phyloP scores from a whole-genome alignment of 768 basidiomycete genomes.

The Naematelia aurantialba region DNA sequence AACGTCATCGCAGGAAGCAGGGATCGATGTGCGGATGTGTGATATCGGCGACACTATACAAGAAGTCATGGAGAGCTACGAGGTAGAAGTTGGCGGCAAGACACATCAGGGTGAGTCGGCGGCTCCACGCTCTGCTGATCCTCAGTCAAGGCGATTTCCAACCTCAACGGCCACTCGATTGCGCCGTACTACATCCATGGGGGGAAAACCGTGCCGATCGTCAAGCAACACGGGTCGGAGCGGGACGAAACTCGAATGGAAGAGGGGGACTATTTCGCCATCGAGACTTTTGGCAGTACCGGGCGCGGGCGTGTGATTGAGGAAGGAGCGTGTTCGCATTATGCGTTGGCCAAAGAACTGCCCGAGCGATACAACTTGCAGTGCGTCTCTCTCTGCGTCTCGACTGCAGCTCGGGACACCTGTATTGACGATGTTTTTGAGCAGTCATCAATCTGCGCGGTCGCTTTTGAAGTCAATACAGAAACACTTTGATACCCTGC shows the following conservation, averaged over 20 bases:
- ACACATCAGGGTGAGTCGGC: slow-evolving; percentile 63
- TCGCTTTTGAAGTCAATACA: slow-evolving; percentile 80
- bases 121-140: not conserved
- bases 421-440: not conserved
- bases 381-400: slow-evolving; percentile 53
- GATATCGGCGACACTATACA: slow-evolving; percentile 89
- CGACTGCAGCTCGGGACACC: not conserved
- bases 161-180: slow-evolving; percentile 92
- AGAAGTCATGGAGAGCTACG: slow-evolving; percentile 98
- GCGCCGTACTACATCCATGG: slow-evolving; percentile 85
- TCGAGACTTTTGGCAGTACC: slow-evolving; percentile 98
- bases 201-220: slow-evolving; percentile 83
- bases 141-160: slow-evolving; percentile 85
- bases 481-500: slow-evolving; percentile 88
- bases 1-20: slow-evolving; percentile 70
- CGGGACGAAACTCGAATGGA: slow-evolving; percentile 92
- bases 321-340: slow-evolving; percentile 87
- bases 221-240: slow-evolving; percentile 62
- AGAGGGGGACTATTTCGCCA: slow-evolving; percentile 97
- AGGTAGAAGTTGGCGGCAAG: slow-evolving; percentile 86
- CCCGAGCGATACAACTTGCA: slow-evolving; percentile 55
- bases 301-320: slow-evolving; percentile 85
- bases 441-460: slow-evolving; percentile 76
- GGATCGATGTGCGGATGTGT: slow-evolving; percentile 89
- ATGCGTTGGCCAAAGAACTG: slow-evolving; percentile 56